These are phyloP conservation scores for Backusella tarrabulga DNA, from an alignment of 192 early-diverging fungal species.

Conservation along the genomic window DNA sequence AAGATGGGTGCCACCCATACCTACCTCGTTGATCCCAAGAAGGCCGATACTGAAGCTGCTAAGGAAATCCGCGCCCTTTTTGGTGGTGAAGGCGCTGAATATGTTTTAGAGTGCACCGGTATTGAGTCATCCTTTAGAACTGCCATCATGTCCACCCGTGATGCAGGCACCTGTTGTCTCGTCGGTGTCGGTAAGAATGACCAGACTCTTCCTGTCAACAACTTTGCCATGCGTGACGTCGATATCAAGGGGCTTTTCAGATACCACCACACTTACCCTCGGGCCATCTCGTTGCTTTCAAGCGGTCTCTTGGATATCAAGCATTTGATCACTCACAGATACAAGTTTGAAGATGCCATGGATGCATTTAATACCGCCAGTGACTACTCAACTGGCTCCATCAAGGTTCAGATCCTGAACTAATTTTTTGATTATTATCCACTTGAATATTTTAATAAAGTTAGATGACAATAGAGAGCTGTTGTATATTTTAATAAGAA, in stretches of 20 bases:
- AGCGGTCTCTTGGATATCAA: conserved; percentile 31
- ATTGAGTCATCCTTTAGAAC: conserved; percentile 30
- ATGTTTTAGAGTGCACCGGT: conserved; percentile 34
- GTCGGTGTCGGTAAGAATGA: conserved; percentile 35
- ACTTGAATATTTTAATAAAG: too few species aligned
- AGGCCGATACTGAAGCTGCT: conserved; percentile 15
- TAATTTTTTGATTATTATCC: not conserved
- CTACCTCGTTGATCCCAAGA: conserved; percentile 12
- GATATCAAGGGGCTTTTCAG: conserved; percentile 32
- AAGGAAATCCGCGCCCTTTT: conserved; percentile 19
- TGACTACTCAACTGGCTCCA: conserved; percentile 16
- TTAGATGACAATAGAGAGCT: too few species aligned
- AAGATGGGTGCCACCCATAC: conserved; percentile 19
- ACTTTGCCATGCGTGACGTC: conserved; percentile 32
- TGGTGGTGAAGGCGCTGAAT: conserved; percentile 24
- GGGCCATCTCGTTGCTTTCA: conserved; percentile 23
- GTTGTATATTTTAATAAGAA: too few species aligned
- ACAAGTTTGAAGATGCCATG: conserved; percentile 32
- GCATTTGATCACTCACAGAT: conserved; percentile 34
- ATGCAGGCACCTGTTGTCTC: conserved; percentile 30
- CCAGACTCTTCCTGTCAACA: conserved; percentile 28
- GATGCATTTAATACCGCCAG: conserved; percentile 32
- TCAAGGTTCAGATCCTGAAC: conserved; percentile 30
- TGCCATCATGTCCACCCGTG: conserved; percentile 30
- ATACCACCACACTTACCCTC: conserved; percentile 33